These are phyloP conservation scores for Crithidia expoeki DNA, from an alignment of 208 protist species.

Conservation along the genomic window DNA sequence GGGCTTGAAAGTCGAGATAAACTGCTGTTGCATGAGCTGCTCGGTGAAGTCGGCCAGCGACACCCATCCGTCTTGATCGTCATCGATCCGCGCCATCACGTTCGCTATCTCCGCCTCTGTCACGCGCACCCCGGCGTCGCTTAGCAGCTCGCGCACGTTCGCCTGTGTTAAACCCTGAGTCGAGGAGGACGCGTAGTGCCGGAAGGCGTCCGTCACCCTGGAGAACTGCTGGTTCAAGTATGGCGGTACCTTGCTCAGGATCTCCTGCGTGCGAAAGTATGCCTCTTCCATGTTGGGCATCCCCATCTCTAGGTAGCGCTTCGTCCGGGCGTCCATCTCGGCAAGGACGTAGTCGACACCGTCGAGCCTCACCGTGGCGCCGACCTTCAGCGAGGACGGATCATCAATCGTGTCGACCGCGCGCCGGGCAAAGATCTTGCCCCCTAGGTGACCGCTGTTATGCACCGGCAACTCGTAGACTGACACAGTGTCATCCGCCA, in stretches of 20 bases:
- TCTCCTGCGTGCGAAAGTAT: slow-evolving; percentile 69
- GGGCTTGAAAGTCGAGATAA: slow-evolving; percentile 78
- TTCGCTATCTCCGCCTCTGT: slow-evolving; percentile 50
- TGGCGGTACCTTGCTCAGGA: slow-evolving; percentile 67
- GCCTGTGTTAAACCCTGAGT: slow-evolving; percentile 57
- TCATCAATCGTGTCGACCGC: slow-evolving; percentile 60
- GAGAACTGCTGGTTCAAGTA: slow-evolving; percentile 69
- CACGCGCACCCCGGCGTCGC: slow-evolving; percentile 53
- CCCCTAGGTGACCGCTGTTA: slow-evolving; percentile 95
- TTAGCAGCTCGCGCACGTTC: slow-evolving; percentile 68
- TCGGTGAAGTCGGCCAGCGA: slow-evolving; percentile 84
- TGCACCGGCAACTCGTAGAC: slow-evolving; percentile 88
- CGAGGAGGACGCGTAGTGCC: slow-evolving; percentile 70
- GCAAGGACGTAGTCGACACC: slow-evolving; percentile 67
- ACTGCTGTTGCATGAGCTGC: slow-evolving; percentile 77
- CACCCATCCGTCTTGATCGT: slow-evolving; percentile 80
- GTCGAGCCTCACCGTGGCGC: slow-evolving; percentile 61
- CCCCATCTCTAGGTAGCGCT: slow-evolving; percentile 73
- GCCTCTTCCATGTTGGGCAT: slow-evolving; percentile 74
- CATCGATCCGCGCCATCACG: slow-evolving; percentile 73
- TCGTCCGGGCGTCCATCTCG: slow-evolving; percentile 80
- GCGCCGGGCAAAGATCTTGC: slow-evolving; percentile 90
- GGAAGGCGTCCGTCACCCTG: slow-evolving; percentile 77
- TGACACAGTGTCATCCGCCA: slow-evolving; percentile 95
- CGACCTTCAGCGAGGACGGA: slow-evolving; percentile 72